Conservation (phyloP, 805 yeast species). For the Hemisphaericaspora nanyangensis region DNA sequence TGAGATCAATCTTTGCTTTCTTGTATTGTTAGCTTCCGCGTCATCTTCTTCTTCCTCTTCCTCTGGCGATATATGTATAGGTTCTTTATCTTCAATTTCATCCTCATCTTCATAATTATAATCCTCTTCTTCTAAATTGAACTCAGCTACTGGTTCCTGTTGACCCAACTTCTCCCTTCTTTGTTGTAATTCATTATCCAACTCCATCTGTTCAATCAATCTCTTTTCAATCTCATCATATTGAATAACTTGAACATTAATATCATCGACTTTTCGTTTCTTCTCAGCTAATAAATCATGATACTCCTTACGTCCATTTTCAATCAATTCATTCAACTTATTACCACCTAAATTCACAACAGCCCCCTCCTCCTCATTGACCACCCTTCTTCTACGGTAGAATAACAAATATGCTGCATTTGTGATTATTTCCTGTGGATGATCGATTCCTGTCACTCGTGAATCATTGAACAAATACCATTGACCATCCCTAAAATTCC, state of each 20-base stretch:
- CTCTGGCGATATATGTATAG: constrained; percentile 1
- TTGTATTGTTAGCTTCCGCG: constrained; percentile 14
- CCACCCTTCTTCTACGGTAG: constrained; percentile 61
- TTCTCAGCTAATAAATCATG: constrained; percentile 11
- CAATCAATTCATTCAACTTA: constrained; percentile 36
- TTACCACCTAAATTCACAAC: constrained; percentile 45
- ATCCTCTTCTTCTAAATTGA: constrained; percentile 4
- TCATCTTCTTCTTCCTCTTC: constrained; percentile 6
- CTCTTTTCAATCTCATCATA: constrained; percentile 6
- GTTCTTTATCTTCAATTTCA: constrained; percentile 3
- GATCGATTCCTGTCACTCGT: constrained; percentile 53
- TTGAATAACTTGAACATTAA: constrained; percentile 14
- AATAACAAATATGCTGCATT: constrained; percentile 87
- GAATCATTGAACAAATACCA: constrained; percentile 95
- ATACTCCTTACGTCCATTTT: constrained; percentile 32
- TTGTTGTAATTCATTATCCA: constrained; percentile 4
- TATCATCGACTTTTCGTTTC: constrained; percentile 10
- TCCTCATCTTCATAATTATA: constrained; percentile 4
- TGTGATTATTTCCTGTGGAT: constrained; percentile 58
- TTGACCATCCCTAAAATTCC: constrained; percentile 65
- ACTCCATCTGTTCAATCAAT: constrained; percentile 4
- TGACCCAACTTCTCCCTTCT: not conserved
- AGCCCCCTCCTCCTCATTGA: constrained; percentile 11
- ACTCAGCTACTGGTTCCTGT: constrained; percentile 1
- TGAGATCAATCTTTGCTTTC: constrained; percentile 24